Evolutionary conservation across 2,329 filamentous ascomycete genomes (phyloP).

Genomic region (Aureobasidium zeae): DNA sequence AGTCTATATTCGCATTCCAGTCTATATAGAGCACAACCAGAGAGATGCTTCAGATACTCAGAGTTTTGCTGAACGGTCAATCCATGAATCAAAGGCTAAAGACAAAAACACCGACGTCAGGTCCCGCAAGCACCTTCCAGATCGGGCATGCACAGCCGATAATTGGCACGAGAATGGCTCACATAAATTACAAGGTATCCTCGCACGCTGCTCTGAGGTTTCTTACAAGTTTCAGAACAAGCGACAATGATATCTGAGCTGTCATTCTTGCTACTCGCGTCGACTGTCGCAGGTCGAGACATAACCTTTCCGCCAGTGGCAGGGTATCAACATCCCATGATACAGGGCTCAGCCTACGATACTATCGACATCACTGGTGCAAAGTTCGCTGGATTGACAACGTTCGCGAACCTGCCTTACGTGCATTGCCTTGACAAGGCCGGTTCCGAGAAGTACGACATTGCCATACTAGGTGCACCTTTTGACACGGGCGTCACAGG

Average conservation of each 20-base stretch:
- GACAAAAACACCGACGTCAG: constrained; percentile 6
- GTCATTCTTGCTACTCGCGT: constrained; percentile 16
- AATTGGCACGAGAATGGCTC: too few species aligned
- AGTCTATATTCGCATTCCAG: neutral
- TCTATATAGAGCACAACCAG: too few species aligned
- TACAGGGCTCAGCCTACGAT: constrained; percentile 21
- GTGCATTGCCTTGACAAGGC: constrained; percentile 36
- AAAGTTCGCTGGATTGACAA: constrained; percentile 36
- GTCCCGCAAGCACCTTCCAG: neutral
- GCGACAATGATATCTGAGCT: constrained; percentile 9
- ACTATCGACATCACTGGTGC: constrained; percentile 21
- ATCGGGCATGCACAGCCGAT: neutral
- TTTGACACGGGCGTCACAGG: constrained; percentile 45
- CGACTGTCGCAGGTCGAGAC: constrained; percentile 27
- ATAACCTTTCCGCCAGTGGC: constrained; percentile 36
- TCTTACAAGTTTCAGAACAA: too few species aligned
- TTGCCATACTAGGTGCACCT: constrained; percentile 41
- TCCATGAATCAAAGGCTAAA: too few species aligned
- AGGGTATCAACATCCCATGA: constrained; percentile 29
- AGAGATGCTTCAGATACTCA: too few species aligned
- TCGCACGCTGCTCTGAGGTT: neutral
- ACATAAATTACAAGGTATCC: too few species aligned
- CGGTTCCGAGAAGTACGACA: constrained; percentile 32
- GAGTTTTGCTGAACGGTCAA: too few species aligned
- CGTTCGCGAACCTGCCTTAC: constrained; percentile 41